Base-by-base conservation (phyloP, 805 yeast genomes). In the Candida pseudoglaebosa region DNA sequence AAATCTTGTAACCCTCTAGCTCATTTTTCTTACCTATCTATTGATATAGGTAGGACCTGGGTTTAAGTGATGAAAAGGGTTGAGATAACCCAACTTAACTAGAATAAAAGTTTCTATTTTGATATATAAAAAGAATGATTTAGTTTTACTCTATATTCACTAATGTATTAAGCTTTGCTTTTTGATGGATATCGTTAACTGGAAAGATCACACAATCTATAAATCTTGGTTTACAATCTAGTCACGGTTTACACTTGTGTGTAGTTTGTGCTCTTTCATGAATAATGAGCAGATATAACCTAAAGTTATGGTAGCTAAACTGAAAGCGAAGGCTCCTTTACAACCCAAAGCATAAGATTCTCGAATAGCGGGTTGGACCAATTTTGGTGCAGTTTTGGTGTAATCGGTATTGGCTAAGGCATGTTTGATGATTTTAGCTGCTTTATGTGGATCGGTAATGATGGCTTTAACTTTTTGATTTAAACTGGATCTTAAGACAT, bases 361-460 rank as follows among this genome's bases (percentile, higher is more conserved):
- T n/a, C 67, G 53, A 46, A 83, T 58, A 0, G 77, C 69, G 0
- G 54, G 51, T 28, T 61, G 67, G 2, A 79, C 70, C 58, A 72
- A 66, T 13, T 54, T 54, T 9, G 90, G 87, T 0, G 87, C 82
- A 0, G 51, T 56, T 4, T 56, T 50, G 7, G 76, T 67, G 55
- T 75, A 83, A 26, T 73, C 75, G 0, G 86, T 70, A 47, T 71
- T 78, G 32, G 74, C 77, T 13, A 76, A 59, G 0, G 88, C 86
- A 24, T 63, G 65, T 4, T 59, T 47, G 16, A 83, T 75, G 31
- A 82, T 69, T 5, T 58, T 41, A 1, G 52, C 43, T 1, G 82
- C 67, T 32, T 65, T 58, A 0, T 57, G 41, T 12, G 57, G 51
- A 38, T 73, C 71, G 5, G 43, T 36, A 14, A 57, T 47, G 7